Evolutionary conservation across 1,284 basidiomycete species (phyloP).

Genomic region (Athelia sp.): DNA sequence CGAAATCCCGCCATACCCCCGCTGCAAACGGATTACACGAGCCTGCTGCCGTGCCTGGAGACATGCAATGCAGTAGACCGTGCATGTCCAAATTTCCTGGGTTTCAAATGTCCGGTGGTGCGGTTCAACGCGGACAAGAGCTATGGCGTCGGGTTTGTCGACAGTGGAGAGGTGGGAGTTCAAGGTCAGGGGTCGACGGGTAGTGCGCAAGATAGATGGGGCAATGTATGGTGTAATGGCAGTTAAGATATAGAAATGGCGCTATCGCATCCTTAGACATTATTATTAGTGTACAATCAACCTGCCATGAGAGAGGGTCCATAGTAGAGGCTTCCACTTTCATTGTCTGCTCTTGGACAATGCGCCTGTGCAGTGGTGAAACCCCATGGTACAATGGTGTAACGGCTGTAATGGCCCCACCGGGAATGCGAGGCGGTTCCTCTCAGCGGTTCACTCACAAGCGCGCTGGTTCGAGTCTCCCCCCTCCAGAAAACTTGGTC

Average conservation of each 20-base stretch:
- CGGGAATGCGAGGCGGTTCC: slow-evolving; percentile 68
- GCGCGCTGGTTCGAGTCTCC: slow-evolving; percentile 87
- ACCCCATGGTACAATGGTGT: neutral
- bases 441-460: slow-evolving; percentile 54
- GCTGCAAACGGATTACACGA: slow-evolving; percentile 41
- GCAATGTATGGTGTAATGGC: slow-evolving; percentile 77
- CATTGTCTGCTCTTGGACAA: no score
- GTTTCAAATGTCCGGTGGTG: slow-evolving; percentile 66
- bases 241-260: slow-evolving; percentile 14
- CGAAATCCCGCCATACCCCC: slow-evolving; percentile 45
- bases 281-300: no score
- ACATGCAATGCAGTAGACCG: slow-evolving; percentile 71
- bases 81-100: slow-evolving; percentile 69
- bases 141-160: slow-evolving; percentile 74
- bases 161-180: slow-evolving; percentile 43
- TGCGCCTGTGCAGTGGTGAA: neutral
- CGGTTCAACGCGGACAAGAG: slow-evolving; percentile 61
- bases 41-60: slow-evolving; percentile 75
- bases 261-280: neutral
- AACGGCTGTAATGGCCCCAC: slow-evolving; percentile 69
- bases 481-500: slow-evolving; percentile 90
- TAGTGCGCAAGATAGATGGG: slow-evolving; percentile 59
- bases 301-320: no score
- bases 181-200: slow-evolving; percentile 46
- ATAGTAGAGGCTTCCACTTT: no score